These are phyloP conservation scores for Aaosphaeria arxii DNA, from an alignment of 2,329 filamentous ascomycete species.

Conservation along the genomic window DNA sequence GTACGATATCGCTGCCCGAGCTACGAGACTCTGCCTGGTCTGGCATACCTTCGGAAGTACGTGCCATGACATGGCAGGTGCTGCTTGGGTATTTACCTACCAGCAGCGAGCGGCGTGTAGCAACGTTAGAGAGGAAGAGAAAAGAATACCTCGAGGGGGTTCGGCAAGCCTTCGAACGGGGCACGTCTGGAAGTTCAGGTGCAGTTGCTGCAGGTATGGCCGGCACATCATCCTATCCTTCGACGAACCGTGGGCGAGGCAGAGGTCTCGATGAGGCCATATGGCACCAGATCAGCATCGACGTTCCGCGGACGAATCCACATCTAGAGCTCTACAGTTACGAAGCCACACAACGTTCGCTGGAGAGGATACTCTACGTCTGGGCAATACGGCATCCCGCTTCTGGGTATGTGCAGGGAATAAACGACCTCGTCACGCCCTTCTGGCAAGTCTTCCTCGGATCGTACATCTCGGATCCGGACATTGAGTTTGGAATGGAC, in stretches of 20 bases:
- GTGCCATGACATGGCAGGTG: slow-evolving; percentile 98
- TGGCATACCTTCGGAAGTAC: slow-evolving; percentile 88
- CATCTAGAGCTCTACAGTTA: slow-evolving; percentile 94
- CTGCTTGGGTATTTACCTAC: slow-evolving; percentile 92
- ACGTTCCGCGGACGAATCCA: slow-evolving; percentile 92
- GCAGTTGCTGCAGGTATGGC: slow-evolving; percentile 52
- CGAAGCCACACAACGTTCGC: slow-evolving; percentile 88
- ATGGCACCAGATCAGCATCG: slow-evolving; percentile 99
- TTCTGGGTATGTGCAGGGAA: slow-evolving; percentile 96
- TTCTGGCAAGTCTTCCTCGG: slow-evolving; percentile 98
- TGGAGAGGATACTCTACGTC: slow-evolving; percentile 93
- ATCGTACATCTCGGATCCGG: slow-evolving; percentile 88
- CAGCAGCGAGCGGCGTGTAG: slow-evolving; percentile 88
- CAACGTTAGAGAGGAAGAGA: slow-evolving; percentile 87
- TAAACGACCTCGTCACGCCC: slow-evolving; percentile 95
- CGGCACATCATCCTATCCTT: slow-evolving; percentile 40
- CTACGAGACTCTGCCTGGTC: slow-evolving; percentile 88
- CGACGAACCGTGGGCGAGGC: slow-evolving; percentile 57
- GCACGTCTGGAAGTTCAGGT: slow-evolving; percentile 40
- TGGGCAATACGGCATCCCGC: slow-evolving; percentile 98
- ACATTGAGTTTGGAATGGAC: slow-evolving; percentile 94
- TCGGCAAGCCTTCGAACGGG: slow-evolving; percentile 60
- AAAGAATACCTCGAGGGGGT: slow-evolving; percentile 97
- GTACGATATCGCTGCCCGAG: slow-evolving; percentile 80
- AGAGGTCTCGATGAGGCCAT: slow-evolving; percentile 92